Conservation (phyloP, 495 filamentous ascomycete species). For the Neurospora africana region DNA sequence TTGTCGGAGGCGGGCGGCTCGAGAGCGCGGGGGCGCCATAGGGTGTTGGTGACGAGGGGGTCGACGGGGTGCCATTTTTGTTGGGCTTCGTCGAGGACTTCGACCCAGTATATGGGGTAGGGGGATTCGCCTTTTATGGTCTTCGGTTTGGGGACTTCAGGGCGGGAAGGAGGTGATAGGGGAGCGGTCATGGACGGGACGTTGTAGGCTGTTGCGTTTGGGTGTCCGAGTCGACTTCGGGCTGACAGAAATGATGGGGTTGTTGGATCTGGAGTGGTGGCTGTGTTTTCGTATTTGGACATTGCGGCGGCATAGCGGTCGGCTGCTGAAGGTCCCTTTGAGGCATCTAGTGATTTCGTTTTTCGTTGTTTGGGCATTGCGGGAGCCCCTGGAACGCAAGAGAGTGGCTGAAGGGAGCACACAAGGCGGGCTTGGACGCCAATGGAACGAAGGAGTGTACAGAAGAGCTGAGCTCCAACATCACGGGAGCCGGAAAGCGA, state of each 20-base stretch:
- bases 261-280: conserved; percentile 5
- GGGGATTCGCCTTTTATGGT: conserved; percentile 47
- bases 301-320: conserved; percentile 24
- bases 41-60: conserved; percentile 65
- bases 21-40: conserved; percentile 58
- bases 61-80: conserved; percentile 91
- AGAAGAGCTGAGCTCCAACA: conserved; percentile 82
- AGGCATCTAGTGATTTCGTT: conserved; percentile 11
- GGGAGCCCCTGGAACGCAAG: conserved; percentile 51
- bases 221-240: conserved; percentile 32
- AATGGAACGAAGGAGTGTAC: conserved; percentile 65
- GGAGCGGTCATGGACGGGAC: conserved; percentile 19
- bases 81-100: conserved; percentile 70
- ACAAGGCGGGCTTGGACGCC: conserved; percentile 80
- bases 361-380: conserved; percentile 37
- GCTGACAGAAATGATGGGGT: conserved; percentile 10
- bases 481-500: conserved; percentile 70
- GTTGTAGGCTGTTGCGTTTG: conserved; percentile 28
- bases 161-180: conserved; percentile 11
- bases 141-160: conserved; percentile 22
- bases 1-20: conserved; percentile 71
- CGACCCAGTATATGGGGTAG: conserved; percentile 87
- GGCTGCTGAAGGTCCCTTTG: conserved; percentile 5
- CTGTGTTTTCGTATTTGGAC: conserved; percentile 20
- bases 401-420: conserved; percentile 79